phyloP scores from a whole-genome alignment of 306 rosid genomes.

The Crotalaria pallida region DNA sequence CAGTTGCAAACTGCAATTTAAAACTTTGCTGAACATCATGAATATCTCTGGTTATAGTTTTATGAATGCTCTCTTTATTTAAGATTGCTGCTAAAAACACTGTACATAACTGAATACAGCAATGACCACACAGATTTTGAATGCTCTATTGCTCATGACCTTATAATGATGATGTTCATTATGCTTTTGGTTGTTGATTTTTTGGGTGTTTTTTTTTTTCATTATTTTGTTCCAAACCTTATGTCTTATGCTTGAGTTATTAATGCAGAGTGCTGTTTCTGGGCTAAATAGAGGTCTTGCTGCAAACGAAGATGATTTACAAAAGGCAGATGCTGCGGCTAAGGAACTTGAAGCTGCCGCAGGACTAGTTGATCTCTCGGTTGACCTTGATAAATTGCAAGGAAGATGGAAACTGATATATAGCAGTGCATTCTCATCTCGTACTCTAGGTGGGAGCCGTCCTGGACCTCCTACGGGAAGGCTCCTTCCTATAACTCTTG shows the following conservation, averaged over 20 bases:
- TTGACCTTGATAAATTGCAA: conserved; percentile 66
- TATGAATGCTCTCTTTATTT: background rate
- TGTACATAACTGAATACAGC: background rate
- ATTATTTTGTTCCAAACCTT: background rate
- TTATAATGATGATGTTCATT: background rate
- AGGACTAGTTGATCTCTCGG: conserved; percentile 70
- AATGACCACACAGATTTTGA: background rate
- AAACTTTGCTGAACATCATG: too few relatives aligned
- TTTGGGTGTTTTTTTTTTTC: too few relatives aligned
- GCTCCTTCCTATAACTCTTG: conserved; percentile 85
- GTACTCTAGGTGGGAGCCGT: conserved; percentile 88
- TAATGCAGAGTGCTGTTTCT: conserved; percentile 70
- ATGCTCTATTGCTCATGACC: background rate
- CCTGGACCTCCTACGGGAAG: conserved; percentile 93
- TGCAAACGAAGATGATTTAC: conserved; percentile 73
- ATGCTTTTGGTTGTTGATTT: background rate
- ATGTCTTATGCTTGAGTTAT: conserved; percentile 7
- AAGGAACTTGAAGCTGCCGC: conserved; percentile 74
- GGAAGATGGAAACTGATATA: conserved; percentile 92
- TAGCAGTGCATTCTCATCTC: conserved; percentile 90
- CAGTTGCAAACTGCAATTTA: too few relatives aligned
- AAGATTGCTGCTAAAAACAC: background rate
- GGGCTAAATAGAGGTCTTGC: conserved; percentile 97
- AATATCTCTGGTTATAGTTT: background rate
- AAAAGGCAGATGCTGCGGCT: conserved; percentile 78